Conservation (phyloP, 345 rosid species). For the Sonneratia caseolaris region DNA sequence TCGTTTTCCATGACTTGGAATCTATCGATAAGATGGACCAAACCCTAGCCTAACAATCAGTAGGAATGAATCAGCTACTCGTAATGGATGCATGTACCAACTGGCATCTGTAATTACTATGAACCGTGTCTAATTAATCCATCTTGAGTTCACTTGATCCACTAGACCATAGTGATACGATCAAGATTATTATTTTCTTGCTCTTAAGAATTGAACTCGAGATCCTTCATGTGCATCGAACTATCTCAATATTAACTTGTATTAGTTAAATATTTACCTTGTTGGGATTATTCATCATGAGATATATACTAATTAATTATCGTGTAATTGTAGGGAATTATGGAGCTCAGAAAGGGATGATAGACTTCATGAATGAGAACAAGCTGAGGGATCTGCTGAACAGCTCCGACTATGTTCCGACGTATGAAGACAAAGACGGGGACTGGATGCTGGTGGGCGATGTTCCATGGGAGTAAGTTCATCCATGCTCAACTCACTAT, state of each 20-base stretch:
- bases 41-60: background rate
- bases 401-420: constrained; percentile 71
- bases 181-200: too few relatives aligned
- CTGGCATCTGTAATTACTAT: too few relatives aligned
- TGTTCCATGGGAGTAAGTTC: constrained; percentile 84
- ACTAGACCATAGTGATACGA: too few relatives aligned
- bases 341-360: constrained; percentile 48
- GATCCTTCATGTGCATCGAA: too few relatives aligned
- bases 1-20: background rate
- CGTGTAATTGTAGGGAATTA: background rate
- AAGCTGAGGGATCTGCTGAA: constrained; percentile 57
- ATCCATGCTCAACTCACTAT: background rate
- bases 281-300: too few relatives aligned
- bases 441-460: constrained; percentile 98
- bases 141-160: too few relatives aligned
- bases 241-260: too few relatives aligned
- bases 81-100: too few relatives aligned
- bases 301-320: too few relatives aligned
- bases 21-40: background rate
- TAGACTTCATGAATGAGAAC: constrained; percentile 66
- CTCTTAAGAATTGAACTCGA: too few relatives aligned
- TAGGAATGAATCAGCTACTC: background rate
- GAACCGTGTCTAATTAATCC: too few relatives aligned
- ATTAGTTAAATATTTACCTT: too few relatives aligned
- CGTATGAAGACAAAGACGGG: constrained; percentile 90